These are phyloP conservation scores for Aechmea fasciata DNA, from an alignment of 176 grass and related monocot species.

Conservation along the genomic window DNA sequence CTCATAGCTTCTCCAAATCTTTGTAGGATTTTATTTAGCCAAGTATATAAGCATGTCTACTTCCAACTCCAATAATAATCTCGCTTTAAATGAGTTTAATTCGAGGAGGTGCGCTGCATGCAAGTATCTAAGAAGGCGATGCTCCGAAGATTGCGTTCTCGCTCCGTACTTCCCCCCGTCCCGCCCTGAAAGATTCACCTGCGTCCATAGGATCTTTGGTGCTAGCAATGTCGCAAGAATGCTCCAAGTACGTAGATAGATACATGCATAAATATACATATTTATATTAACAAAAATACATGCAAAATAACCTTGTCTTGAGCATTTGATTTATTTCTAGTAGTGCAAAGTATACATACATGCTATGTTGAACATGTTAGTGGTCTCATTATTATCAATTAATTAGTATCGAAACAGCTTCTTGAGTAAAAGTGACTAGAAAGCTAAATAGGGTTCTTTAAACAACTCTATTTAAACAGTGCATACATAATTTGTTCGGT, in stretches of 20 bases:
- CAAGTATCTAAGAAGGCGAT: conserved; percentile 38
- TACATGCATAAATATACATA: too few relatives aligned
- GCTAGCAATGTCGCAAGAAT: conserved; percentile 50
- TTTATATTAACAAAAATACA: too few relatives aligned
- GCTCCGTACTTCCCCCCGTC: conserved; percentile 50
- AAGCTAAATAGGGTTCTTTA: too few relatives aligned
- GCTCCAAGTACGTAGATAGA: conserved; percentile 40
- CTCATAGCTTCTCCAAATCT: background rate
- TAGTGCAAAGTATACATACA: too few relatives aligned
- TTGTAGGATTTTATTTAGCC: background rate
- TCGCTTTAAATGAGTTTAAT: background rate
- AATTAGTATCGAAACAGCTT: too few relatives aligned
- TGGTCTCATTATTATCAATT: too few relatives aligned
- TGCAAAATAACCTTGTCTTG: too few relatives aligned
- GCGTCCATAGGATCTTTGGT: conserved; percentile 53
- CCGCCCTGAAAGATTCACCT: conserved; percentile 42
- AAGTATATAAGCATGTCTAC: background rate
- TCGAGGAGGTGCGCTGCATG: background rate
- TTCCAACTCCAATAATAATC: background rate
- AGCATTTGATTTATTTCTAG: too few relatives aligned
- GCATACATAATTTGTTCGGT: too few relatives aligned
- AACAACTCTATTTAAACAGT: too few relatives aligned
- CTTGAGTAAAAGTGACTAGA: too few relatives aligned
- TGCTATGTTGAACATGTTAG: too few relatives aligned
- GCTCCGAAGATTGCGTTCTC: conserved; percentile 40